These are phyloP conservation scores for Byssoonygena ceratinophila DNA, from an alignment of 2,329 filamentous ascomycete genomes.

Conservation along the genomic window DNA sequence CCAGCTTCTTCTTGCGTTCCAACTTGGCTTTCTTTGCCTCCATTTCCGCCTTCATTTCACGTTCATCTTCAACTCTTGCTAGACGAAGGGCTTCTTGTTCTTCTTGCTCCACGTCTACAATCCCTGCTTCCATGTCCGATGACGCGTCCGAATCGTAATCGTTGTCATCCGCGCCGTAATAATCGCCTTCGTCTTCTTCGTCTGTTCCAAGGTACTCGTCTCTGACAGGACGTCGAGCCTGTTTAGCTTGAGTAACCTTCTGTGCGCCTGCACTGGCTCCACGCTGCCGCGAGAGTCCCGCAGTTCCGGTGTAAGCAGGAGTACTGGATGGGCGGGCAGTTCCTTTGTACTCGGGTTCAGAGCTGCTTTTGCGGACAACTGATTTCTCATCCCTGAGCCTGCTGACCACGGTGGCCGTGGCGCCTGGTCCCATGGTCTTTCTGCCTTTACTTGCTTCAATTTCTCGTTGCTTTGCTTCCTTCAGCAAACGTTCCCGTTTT, in stretches of 20 bases:
- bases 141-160: slow-evolving; percentile 38
- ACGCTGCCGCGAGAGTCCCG: slow-evolving; percentile 27
- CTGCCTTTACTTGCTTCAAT: slow-evolving; percentile 28
- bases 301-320: slow-evolving; percentile 35
- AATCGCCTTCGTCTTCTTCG: slow-evolving; percentile 39
- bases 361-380: slow-evolving; percentile 22
- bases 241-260: slow-evolving; percentile 12
- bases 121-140: slow-evolving; percentile 44
- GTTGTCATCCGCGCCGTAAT: slow-evolving; percentile 30
- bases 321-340: slow-evolving; percentile 24
- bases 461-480: slow-evolving; percentile 34
- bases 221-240: slow-evolving; percentile 20
- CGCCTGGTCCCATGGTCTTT: slow-evolving; percentile 16
- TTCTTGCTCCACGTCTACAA: slow-evolving; percentile 38
- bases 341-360: slow-evolving; percentile 30
- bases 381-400: slow-evolving; percentile 18
- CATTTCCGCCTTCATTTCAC: slow-evolving; percentile 35
- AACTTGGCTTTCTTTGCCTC: slow-evolving; percentile 39
- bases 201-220: slow-evolving; percentile 40
- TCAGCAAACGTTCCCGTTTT: slow-evolving; percentile 40
- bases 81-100: slow-evolving; percentile 33
- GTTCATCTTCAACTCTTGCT: slow-evolving; percentile 39
- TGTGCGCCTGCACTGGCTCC: slow-evolving; percentile 21
- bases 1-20: slow-evolving; percentile 36
- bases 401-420: slow-evolving; percentile 16